Base-by-base conservation (phyloP, 2,329 filamentous ascomycete species). In the Cladorrhinum sp. region DNA sequence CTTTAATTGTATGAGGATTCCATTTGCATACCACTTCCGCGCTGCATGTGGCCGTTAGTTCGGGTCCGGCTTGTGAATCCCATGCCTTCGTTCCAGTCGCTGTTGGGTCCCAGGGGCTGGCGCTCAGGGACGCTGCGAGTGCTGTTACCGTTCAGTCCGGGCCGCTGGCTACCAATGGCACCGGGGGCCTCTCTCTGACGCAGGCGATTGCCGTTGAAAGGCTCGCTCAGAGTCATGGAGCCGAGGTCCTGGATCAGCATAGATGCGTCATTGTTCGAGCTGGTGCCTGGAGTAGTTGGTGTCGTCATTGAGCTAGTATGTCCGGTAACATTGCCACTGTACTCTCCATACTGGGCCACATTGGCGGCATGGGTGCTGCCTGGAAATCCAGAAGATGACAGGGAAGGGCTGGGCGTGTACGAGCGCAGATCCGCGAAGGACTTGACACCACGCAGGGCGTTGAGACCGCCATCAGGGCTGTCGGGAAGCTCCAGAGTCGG, bases 371-470 rank as follows among this genome's bases (percentile, higher is more conserved):
- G 65, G 71, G 69, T 38, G 70, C 62, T 67, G 65, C 50, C 66
- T 1, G 65, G 62, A 72, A 96, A 96, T 78, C 92, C 96, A 5
- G 91, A 91, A 18, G 91, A 92, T 12, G 95, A 96, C 7, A 89
- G 88, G 2, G 91, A 93, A 5, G 95, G 93, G 68, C 93, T 98
- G 10, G 93, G 93, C 16, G 93, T 97, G 77, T 96, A 96, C 1
- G 93, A 96, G 65, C 93, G 90, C 65, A 99, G 79, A 72, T 99
- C 95, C 36, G 93, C 95, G 73, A 97, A 97, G 55, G 93, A 98
- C 80, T 98, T 98, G 64, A 93, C 95, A 25, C 91, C 91, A 49
- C 95, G 89, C 36, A 99, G 85, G 70, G 93, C 93, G 72, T 91
- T 89, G 52, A 90, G 85, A 29, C 87, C 87, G 25, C 77, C 78